Conservation (phyloP, 257 asterid species). For the Scutellaria minor region DNA sequence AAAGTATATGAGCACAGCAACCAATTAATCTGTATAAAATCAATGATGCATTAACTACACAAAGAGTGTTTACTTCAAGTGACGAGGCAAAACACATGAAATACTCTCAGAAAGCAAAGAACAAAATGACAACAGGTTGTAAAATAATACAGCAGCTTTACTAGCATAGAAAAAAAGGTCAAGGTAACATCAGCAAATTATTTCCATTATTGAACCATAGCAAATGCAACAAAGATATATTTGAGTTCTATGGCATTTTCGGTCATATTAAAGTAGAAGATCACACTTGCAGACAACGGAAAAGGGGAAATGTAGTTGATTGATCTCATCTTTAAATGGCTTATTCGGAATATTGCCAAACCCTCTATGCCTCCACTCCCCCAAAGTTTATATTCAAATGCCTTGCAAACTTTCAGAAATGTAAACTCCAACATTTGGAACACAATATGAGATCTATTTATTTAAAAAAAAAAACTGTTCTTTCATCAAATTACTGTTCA, state of each 20-base stretch:
- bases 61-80: constrained; percentile 5
- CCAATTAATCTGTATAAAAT: not conserved
- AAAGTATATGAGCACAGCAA: not conserved
- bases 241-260: not conserved
- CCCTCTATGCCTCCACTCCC: not conserved
- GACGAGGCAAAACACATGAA: not conserved
- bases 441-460: not conserved
- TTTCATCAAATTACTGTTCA: not conserved
- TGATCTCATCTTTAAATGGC: not conserved
- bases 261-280: not conserved
- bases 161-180: not conserved
- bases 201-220: not conserved
- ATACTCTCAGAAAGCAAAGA: not conserved
- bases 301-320: not conserved
- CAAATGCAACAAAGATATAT: constrained; percentile 3
- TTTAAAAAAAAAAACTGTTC: not conserved
- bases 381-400: not conserved
- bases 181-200: not conserved
- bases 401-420: not conserved
- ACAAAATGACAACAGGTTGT: not conserved
- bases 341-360: not conserved
- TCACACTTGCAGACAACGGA: not conserved
- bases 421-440: constrained; percentile 7
- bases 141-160: constrained; percentile 8
- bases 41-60: not conserved